Conservation (phyloP, 768 basidiomycete species). For the Amanita phalloides region DNA sequence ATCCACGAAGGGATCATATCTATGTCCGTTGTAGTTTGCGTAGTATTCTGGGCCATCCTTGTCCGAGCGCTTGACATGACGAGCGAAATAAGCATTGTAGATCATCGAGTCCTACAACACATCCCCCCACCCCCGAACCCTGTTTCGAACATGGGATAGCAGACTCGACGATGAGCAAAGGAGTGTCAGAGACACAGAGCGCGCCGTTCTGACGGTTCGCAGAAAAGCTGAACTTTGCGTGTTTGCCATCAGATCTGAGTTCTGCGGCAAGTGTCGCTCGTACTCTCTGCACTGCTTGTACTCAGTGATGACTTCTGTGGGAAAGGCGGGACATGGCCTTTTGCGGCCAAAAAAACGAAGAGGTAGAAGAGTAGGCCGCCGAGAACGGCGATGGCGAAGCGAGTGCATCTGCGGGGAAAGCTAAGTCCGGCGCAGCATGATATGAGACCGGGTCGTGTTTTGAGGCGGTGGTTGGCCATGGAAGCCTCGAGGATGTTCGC, state of each 20-base stretch:
- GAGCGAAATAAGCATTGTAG: conserved; percentile 4
- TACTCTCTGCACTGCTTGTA: conserved; percentile 24
- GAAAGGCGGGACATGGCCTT: background rate
- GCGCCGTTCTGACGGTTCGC: conserved; percentile 3
- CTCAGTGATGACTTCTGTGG: conserved; percentile 1
- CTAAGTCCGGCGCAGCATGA: background rate
- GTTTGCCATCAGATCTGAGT: conserved; percentile 32
- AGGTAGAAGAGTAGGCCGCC: background rate
- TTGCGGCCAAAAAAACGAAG: background rate
- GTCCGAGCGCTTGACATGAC: conserved; percentile 5
- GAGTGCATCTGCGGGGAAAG: background rate
- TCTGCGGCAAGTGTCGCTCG: conserved; percentile 35
- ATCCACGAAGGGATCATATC: conserved; percentile 3
- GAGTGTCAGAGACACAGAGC: background rate
- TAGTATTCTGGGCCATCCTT: background rate
- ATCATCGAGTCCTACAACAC: conserved; percentile 6
- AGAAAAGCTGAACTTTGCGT: conserved; percentile 5
- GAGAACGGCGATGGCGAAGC: background rate
- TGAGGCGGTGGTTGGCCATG: background rate
- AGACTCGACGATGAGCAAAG: too few relatives aligned
- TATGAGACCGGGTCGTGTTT: background rate
- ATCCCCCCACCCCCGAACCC: conserved; percentile 5
- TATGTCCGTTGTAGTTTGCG: background rate
- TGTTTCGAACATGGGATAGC: background rate
- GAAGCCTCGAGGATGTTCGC: background rate